Conservation (phyloP, 2,329 filamentous ascomycete genomes). For the Ceratocystis eucalypticola region DNA sequence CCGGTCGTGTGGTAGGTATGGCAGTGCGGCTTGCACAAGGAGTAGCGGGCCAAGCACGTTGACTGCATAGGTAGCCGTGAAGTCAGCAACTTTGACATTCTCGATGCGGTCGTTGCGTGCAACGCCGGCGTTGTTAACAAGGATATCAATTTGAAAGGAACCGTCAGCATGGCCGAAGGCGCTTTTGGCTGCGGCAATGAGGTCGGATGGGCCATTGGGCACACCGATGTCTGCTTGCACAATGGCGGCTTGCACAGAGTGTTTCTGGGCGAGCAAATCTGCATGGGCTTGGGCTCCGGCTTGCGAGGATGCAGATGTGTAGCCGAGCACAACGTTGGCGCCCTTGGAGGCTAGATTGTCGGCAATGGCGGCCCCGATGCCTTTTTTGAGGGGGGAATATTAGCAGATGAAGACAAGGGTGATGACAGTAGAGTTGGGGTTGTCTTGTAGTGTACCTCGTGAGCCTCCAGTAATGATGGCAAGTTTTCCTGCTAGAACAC, state of each 20-base stretch:
- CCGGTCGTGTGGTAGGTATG: slow-evolving; percentile 55
- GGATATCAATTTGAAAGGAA: slow-evolving; percentile 59
- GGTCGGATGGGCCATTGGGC: slow-evolving; percentile 43
- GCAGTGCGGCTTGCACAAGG: slow-evolving; percentile 57
- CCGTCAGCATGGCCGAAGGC: slow-evolving; percentile 38
- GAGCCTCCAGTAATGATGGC: slow-evolving; percentile 70
- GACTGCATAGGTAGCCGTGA: slow-evolving; percentile 58
- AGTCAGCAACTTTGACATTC: slow-evolving; percentile 51
- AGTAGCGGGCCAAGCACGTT: slow-evolving; percentile 74
- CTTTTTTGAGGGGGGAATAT: slow-evolving; percentile 30
- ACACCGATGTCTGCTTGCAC: slow-evolving; percentile 61
- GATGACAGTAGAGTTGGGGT: background rate
- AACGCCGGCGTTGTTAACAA: slow-evolving; percentile 76
- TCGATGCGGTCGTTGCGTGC: slow-evolving; percentile 51
- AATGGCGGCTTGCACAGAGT: slow-evolving; percentile 46
- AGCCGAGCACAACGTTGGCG: slow-evolving; percentile 55
- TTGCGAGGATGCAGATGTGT: slow-evolving; percentile 38
- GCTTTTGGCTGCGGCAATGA: slow-evolving; percentile 45
- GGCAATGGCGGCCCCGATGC: slow-evolving; percentile 53
- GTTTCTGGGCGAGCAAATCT: slow-evolving; percentile 37
- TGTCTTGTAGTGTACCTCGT: slow-evolving; percentile 40
- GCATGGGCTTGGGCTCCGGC: slow-evolving; percentile 47
- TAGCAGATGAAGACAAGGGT: background rate
- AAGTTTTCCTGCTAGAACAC: slow-evolving; percentile 55
- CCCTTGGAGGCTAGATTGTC: slow-evolving; percentile 61